These are phyloP conservation scores for Epichloe baconii DNA, from an alignment of 2,329 filamentous ascomycete species.

Conservation along the genomic window DNA sequence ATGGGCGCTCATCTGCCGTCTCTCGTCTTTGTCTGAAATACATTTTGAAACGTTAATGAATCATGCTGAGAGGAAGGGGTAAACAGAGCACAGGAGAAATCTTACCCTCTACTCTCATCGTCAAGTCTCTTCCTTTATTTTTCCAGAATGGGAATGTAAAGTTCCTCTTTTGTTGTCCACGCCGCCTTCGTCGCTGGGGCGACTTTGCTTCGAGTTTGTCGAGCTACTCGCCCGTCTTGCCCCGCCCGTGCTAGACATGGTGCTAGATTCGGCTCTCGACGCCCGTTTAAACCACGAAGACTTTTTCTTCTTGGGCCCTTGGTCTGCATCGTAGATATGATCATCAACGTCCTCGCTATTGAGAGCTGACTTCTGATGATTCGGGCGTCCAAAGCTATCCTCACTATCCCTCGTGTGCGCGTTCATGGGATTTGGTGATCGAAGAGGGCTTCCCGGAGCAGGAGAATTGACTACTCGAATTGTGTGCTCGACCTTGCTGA, in stretches of 20 bases:
- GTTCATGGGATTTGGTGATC: constrained; percentile 26
- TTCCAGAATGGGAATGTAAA: constrained; percentile 46
- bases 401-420: constrained; percentile 25
- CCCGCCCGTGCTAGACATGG: constrained; percentile 1
- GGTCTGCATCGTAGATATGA: constrained; percentile 7
- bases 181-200: constrained; percentile 10
- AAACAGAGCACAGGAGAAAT: background rate
- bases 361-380: constrained; percentile 10
- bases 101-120: constrained; percentile 32
- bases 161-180: constrained; percentile 34
- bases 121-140: constrained; percentile 28
- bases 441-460: constrained; percentile 20
- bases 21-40: background rate
- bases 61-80: background rate
- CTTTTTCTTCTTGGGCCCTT: constrained; percentile 29
- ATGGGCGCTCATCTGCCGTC: constrained; percentile 2
- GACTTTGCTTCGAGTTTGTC: constrained; percentile 7
- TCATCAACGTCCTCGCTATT: constrained; percentile 10
- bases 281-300: constrained; percentile 38
- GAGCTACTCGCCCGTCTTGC: constrained; percentile 1
- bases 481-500: constrained; percentile 34
- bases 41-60: constrained; percentile 1
- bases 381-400: constrained; percentile 10
- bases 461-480: constrained; percentile 44
- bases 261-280: constrained; percentile 23